These are phyloP conservation scores for Cercospora janseana DNA, from an alignment of 2,329 filamentous ascomycete species.

Conservation along the genomic window DNA sequence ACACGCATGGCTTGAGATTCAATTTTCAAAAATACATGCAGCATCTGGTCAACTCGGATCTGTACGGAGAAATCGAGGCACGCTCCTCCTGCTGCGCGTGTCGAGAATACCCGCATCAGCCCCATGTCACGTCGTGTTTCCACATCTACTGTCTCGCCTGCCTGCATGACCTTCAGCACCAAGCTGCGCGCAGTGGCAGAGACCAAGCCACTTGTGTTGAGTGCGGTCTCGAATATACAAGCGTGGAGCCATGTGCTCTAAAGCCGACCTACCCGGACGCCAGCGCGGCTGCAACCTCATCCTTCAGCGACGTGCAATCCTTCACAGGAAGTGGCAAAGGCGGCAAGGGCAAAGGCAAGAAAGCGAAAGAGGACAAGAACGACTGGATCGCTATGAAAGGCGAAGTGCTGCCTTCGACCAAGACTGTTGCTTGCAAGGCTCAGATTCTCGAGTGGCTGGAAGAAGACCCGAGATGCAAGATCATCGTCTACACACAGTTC, in stretches of 20 bases:
- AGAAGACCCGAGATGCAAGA: constrained; percentile 52
- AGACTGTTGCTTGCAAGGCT: constrained; percentile 48
- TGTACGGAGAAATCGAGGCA: constrained; percentile 40
- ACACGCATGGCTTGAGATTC: constrained; percentile 40
- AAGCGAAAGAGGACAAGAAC: constrained; percentile 19
- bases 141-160: constrained; percentile 58
- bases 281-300: constrained; percentile 2
- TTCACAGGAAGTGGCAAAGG: not conserved
- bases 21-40: constrained; percentile 45
- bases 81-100: constrained; percentile 48
- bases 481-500: constrained; percentile 60
- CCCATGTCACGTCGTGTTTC: constrained; percentile 52
- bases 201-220: constrained; percentile 35
- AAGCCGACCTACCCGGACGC: not conserved
- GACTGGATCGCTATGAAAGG: constrained; percentile 43
- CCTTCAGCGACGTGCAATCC: not conserved
- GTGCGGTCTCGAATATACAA: constrained; percentile 37
- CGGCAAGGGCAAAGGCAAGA: constrained; percentile 14
- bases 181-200: constrained; percentile 31
- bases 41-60: constrained; percentile 36
- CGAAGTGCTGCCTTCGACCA: constrained; percentile 45
- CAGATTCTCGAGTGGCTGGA: constrained; percentile 47
- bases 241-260: constrained; percentile 8
- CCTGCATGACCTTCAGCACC: constrained; percentile 37
- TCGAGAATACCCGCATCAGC: constrained; percentile 39